Conservation (phyloP, 2,329 filamentous ascomycete genomes). For the Pseudocercospora musae region DNA sequence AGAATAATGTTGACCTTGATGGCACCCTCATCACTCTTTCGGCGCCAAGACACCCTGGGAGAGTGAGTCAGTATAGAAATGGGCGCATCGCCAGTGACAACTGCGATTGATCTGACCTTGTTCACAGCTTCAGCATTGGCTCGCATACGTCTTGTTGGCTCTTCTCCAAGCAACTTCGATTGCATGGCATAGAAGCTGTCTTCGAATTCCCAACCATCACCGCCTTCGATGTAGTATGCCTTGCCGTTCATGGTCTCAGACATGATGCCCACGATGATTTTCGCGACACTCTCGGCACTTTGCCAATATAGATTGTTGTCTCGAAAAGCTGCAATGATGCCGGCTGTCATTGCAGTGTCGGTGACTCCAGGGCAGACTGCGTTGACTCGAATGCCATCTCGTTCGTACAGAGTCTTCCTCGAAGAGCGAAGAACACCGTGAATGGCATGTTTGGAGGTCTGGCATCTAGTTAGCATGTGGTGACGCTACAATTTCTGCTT, state of each 20-base stretch:
- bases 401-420: conserved; percentile 24
- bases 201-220: conserved; percentile 46
- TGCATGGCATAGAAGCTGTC: conserved; percentile 42
- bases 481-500: neutral
- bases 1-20: neutral
- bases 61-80: neutral
- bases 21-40: neutral
- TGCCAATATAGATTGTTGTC: conserved; percentile 22
- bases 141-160: conserved; percentile 29
- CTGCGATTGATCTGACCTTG: conserved; percentile 9
- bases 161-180: conserved; percentile 43
- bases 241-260: conserved; percentile 40
- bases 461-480: neutral
- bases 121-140: conserved; percentile 24
- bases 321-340: conserved; percentile 19
- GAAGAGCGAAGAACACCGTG: conserved; percentile 27
- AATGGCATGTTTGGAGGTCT: conserved; percentile 28
- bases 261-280: conserved; percentile 29
- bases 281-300: conserved; percentile 23
- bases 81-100: neutral
- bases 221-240: conserved; percentile 45
- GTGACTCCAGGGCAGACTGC: conserved; percentile 45
- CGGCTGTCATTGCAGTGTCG: conserved; percentile 36
- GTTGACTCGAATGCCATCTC: conserved; percentile 39
- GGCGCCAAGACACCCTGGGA: neutral